A percentile compares a stretch with the other conserved stretches of the same genome.
Conservation (phyloP, 768 basidiomycete genomes). For the Naganishia friedmannii region DNA sequence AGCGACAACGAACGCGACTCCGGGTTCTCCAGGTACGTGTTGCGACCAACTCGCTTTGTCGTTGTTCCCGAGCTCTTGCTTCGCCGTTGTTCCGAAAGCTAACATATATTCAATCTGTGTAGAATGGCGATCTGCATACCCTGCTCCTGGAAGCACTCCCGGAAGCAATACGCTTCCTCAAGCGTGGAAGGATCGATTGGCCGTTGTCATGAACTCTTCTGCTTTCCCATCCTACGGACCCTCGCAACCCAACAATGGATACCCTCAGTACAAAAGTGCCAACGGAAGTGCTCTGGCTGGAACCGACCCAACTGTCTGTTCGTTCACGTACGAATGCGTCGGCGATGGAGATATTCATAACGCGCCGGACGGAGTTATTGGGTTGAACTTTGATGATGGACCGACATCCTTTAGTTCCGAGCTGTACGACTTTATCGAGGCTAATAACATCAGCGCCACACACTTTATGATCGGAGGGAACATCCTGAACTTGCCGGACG, state of each 20-base stretch:
- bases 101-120: background rate
- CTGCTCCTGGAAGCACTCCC: constrained; percentile 55
- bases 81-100: background rate
- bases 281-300: constrained; percentile 39
- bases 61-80: too few relatives aligned
- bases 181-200: constrained; percentile 69
- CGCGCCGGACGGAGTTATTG: constrained; percentile 68
- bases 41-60: background rate
- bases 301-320: constrained; percentile 63
- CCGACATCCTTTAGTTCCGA: constrained; percentile 45
- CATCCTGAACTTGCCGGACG: constrained; percentile 61
- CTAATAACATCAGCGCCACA: constrained; percentile 65
- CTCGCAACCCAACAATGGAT: constrained; percentile 53
- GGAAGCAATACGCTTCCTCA: constrained; percentile 60
- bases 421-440: constrained; percentile 66
- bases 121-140: constrained; percentile 69
- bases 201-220: constrained; percentile 56
- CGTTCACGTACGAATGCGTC: constrained; percentile 68
- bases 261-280: constrained; percentile 40
- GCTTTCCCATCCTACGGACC: constrained; percentile 33
- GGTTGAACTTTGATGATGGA: constrained; percentile 50
- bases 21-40: constrained; percentile 3
- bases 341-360: constrained; percentile 68
- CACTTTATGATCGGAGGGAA: constrained; percentile 88
- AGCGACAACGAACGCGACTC: constrained; percentile 7